Conservation (phyloP, 2,329 filamentous ascomycete species). For the Hypomyces perniciosus region DNA sequence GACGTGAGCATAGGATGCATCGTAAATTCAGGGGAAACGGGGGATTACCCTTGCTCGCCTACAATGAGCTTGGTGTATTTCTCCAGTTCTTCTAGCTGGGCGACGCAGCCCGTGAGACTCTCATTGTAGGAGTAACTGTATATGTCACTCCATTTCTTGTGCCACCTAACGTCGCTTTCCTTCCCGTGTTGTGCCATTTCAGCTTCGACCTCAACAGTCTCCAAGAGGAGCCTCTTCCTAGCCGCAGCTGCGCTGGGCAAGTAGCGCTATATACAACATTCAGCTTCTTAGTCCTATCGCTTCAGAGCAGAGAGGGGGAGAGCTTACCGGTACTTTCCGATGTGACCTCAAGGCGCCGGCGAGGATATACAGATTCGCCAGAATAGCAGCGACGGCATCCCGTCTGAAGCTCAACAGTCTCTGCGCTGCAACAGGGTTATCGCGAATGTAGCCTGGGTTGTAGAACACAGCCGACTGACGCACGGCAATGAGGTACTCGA, state of each 20-base stretch:
- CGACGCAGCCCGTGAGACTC: slow-evolving; percentile 48
- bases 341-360: slow-evolving; percentile 48
- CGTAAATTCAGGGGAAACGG: neutral
- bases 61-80: slow-evolving; percentile 53
- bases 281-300: neutral
- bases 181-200: slow-evolving; percentile 21
- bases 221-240: slow-evolving; percentile 45
- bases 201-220: slow-evolving; percentile 43
- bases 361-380: slow-evolving; percentile 53
- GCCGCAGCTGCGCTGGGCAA: slow-evolving; percentile 50
- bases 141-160: slow-evolving; percentile 49
- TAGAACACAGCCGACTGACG: slow-evolving; percentile 54
- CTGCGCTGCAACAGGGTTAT: slow-evolving; percentile 43
- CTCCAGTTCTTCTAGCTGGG: slow-evolving; percentile 48
- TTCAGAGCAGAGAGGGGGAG: neutral
- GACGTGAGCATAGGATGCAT: neutral
- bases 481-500: slow-evolving; percentile 52
- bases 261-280: slow-evolving; percentile 34
- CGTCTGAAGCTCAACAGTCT: slow-evolving; percentile 45
- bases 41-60: slow-evolving; percentile 43
- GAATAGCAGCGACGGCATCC: slow-evolving; percentile 51
- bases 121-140: slow-evolving; percentile 51
- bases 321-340: slow-evolving; percentile 42
- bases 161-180: slow-evolving; percentile 23
- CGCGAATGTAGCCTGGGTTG: slow-evolving; percentile 46